phyloP scores from a whole-genome alignment of 805 yeast genomes.

The Wickerhamomyces queroliae region DNA sequence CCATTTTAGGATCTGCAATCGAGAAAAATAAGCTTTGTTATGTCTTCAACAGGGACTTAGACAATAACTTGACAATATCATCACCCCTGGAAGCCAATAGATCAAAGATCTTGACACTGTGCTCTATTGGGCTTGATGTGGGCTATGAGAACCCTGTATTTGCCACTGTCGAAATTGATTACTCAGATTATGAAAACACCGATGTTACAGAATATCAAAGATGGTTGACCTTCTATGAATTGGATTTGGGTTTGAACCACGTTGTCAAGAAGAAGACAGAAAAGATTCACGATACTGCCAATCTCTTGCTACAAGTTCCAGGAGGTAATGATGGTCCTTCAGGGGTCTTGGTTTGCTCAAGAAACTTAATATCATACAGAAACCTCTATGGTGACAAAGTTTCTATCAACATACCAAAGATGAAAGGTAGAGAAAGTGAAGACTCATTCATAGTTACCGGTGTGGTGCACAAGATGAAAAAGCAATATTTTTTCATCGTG shows the following conservation, averaged over 20 bases:
- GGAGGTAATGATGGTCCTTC: conserved; percentile 65
- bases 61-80: conserved; percentile 43
- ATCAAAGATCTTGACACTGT: conserved; percentile 44
- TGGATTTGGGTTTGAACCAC: conserved; percentile 83
- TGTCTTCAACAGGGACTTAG: conserved; percentile 46
- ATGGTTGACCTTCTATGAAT: conserved; percentile 61
- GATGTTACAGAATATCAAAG: conserved; percentile 22
- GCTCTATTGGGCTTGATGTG: conserved; percentile 58
- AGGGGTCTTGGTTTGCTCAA: conserved; percentile 63
- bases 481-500: conserved; percentile 55
- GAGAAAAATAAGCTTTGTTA: conserved; percentile 74
- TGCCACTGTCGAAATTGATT: conserved; percentile 70
- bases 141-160: conserved; percentile 81
- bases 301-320: conserved; percentile 61
- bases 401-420: conserved; percentile 51
- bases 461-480: conserved; percentile 60
- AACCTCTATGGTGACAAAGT: conserved; percentile 31
- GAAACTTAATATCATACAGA: conserved; percentile 46
- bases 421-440: conserved; percentile 21
- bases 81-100: conserved; percentile 71
- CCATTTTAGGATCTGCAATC: conserved; percentile 62
- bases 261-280: conserved; percentile 49
- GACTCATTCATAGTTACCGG: conserved; percentile 43
- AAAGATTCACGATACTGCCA: conserved; percentile 35
- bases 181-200: conserved; percentile 29